Conservation (phyloP, 208 protist species). For the Tetramitus jugosus region DNA sequence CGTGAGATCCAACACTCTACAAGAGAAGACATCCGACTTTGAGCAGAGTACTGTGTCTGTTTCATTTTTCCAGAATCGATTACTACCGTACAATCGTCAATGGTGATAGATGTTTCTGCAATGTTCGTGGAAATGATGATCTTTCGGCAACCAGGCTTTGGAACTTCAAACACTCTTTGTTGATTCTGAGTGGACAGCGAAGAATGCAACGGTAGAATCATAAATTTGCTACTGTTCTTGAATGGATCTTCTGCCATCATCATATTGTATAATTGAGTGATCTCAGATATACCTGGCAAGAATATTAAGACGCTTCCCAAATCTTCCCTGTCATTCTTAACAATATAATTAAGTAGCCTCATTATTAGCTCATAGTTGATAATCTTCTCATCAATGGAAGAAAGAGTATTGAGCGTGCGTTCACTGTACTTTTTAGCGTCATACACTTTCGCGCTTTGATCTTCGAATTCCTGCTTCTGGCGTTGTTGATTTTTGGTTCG, state of each 20-base stretch:
- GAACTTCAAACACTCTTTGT: conserved; percentile 73
- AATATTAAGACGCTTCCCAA: conserved; percentile 85
- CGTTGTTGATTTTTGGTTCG: conserved; percentile 1
- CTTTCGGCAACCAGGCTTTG: conserved; percentile 75
- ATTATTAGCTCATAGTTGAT: conserved; percentile 90
- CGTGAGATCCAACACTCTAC: conserved; percentile 79
- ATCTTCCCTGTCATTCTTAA: conserved; percentile 40
- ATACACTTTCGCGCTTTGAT: background rate
- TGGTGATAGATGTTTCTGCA: conserved; percentile 95
- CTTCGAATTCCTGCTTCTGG: background rate
- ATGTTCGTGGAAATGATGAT: conserved; percentile 92
- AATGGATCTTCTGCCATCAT: conserved; percentile 56
- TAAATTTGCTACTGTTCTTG: conserved; percentile 48
- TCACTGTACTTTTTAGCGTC: conserved; percentile 17
- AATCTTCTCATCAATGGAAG: conserved; percentile 68
- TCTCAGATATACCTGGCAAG: conserved; percentile 87
- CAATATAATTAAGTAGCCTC: conserved; percentile 70
- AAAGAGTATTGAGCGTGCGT: too few relatives aligned
- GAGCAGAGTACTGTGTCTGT: conserved; percentile 57
- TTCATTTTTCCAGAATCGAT: conserved; percentile 79
- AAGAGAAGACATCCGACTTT: conserved; percentile 63
- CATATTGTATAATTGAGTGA: conserved; percentile 69
- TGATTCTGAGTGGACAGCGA: conserved; percentile 77
- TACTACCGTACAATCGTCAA: conserved; percentile 72
- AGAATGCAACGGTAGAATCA: conserved; percentile 79